Conservation (phyloP, 2,329 filamentous ascomycete genomes). For the Xylaria sp. region DNA sequence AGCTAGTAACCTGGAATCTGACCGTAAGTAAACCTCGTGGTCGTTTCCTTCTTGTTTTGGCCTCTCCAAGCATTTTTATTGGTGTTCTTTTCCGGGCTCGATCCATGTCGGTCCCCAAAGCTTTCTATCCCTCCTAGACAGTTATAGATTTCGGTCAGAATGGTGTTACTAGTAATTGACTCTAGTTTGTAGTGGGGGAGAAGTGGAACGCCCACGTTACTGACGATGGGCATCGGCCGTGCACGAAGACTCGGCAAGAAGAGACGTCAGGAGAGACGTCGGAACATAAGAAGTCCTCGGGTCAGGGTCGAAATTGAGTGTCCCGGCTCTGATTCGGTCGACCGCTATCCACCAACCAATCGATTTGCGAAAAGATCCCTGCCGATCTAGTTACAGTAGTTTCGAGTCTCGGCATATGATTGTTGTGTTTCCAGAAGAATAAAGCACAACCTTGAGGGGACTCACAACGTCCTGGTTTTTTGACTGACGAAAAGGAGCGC, state of each 20-base stretch:
- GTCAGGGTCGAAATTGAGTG: neutral
- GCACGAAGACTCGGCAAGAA: conserved; percentile 13
- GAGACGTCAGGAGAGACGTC: conserved; percentile 17
- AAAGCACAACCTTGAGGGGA: neutral
- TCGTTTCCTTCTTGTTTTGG: neutral
- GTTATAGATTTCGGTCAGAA: too few relatives aligned
- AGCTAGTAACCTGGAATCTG: conserved; percentile 33
- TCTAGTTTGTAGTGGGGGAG: conserved; percentile 31
- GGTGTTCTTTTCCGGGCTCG: neutral
- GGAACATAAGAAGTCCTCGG: neutral
- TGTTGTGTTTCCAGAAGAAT: neutral
- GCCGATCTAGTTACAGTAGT: neutral
- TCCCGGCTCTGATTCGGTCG: neutral
- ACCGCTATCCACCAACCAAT: neutral
- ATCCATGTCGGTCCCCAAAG: neutral
- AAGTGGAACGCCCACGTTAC: conserved; percentile 40
- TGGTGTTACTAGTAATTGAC: neutral
- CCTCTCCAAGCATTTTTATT: neutral
- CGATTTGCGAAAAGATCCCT: conserved; percentile 1
- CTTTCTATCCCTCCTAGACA: neutral
- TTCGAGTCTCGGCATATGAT: neutral
- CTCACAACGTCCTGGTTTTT: neutral
- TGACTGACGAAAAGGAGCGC: neutral
- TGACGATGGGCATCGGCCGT: conserved; percentile 39
- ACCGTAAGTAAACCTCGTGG: conserved; percentile 4